Conservation (phyloP, 257 asterid genomes). For the Nicotiana otophora region DNA sequence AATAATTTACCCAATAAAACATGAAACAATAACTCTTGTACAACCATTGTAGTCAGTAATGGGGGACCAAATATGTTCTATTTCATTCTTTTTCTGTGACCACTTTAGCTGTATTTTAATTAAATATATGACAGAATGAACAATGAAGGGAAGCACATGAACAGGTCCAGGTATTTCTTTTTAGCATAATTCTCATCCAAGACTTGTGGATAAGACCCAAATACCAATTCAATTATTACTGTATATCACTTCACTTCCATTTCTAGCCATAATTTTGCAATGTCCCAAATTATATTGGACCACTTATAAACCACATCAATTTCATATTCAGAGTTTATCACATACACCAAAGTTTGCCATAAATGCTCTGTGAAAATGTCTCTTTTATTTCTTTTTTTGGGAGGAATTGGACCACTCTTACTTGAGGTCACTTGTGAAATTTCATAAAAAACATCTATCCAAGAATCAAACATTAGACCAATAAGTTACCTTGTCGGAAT, state of each 20-base stretch:
- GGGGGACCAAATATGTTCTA: constrained; percentile 2
- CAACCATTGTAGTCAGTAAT: neutral
- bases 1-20: neutral
- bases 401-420: no score
- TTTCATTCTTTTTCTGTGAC: neutral
- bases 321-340: neutral
- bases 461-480: no score
- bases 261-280: neutral
- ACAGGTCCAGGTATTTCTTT: constrained; percentile 1
- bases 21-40: neutral
- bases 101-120: neutral
- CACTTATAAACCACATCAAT: neutral
- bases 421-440: no score
- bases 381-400: neutral
- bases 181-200: neutral
- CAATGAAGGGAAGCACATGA: constrained; percentile 2
- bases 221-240: neutral
- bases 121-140: neutral
- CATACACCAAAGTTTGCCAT: constrained; percentile 10
- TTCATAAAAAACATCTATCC: no score
- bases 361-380: constrained; percentile 8
- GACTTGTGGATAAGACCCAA: constrained; percentile 3
- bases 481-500: no score
- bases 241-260: neutral
- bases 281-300: neutral